Base-by-base conservation (phyloP, 2,329 filamentous ascomycete genomes). In the Aspergillus sp. region DNA sequence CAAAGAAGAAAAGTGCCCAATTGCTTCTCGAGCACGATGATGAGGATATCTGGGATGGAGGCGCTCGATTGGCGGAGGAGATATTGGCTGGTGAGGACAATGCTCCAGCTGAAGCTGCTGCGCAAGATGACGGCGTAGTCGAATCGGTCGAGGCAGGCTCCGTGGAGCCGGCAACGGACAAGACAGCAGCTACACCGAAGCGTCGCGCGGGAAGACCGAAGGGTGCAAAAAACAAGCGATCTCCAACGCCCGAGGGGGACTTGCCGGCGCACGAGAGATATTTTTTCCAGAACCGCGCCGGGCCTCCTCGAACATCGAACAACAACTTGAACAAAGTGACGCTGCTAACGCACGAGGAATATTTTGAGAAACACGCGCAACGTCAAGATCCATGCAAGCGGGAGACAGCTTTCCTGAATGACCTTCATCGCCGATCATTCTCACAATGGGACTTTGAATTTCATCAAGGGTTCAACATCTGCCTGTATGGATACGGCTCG, bases 371-470 rank as follows among this genome's bases (percentile, higher is more conserved):
- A 31, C 81, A 91, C 31, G 84, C 86, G 30, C 81, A 84, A 41
- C 87, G 88, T 66, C 73, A 83, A 61, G 90, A 96, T 68, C 86
- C 85, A 0, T 93, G 97, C 74, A 81, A 82, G 38, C 77, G 83
- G 3, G 91, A 96, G 66, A 85, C 91, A 54, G 82, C 85, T 19
- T 90, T 90, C 66, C 81, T 99, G 28, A 83, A 91, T 67, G 84
- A 87, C 7, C 79, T 97, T 23, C 94, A 98, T 73, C 82, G 87
- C 49, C 87, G 90, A 63, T 92, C 91, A 0, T 98, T 97, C 74
- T 85, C 89, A 1, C 95, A 98, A 74, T 99, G 95, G 95, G 80
- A 85, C 0, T 97, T 98, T 74, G 95, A 99, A 80, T 84, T 98
- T 17, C 83, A 88, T 5, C 88, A 97, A 74, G 88, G 89, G 23